phyloP scores from a whole-genome alignment of 83 land plant genomes.

The Picea abies region DNA sequence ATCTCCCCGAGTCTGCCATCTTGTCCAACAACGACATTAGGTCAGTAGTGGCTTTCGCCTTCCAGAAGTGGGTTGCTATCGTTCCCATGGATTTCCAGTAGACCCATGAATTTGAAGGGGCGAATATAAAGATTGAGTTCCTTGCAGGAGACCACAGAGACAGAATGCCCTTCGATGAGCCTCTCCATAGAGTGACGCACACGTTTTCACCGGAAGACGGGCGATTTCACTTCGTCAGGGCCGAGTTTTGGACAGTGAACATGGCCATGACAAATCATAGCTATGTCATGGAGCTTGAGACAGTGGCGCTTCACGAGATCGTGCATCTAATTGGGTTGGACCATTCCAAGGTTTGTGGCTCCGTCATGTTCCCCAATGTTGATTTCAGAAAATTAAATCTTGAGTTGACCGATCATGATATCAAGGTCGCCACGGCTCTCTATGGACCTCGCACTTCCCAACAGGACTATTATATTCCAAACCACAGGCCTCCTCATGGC shows the following conservation, averaged over 20 bases:
- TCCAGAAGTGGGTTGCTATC: neutral
- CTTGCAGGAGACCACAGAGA: too few species aligned
- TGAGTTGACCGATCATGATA: neutral
- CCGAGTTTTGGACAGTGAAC: neutral
- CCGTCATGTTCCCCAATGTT: neutral
- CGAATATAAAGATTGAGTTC: too few species aligned
- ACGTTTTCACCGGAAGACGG: neutral
- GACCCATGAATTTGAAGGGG: too few species aligned
- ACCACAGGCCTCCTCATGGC: too few species aligned
- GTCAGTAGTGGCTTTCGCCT: neutral
- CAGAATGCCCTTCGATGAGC: too few species aligned
- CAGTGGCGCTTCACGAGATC: neutral
- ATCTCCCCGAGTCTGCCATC: neutral
- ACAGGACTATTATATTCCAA: too few species aligned
- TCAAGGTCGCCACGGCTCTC: neutral
- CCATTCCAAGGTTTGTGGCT: neutral
- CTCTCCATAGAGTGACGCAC: too few species aligned
- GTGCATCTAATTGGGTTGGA: neutral
- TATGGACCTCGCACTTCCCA: neutral
- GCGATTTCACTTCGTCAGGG: neutral
- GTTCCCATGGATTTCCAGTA: neutral
- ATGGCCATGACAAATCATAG: neutral
- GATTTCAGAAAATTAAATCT: neutral
- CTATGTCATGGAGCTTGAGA: conserved; percentile 30
- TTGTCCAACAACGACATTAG: neutral